Evolutionary conservation across 345 rosid species (phyloP), one percentile per base, ranked within the genome.

Genomic region (Cardamine resedifolia): DNA sequence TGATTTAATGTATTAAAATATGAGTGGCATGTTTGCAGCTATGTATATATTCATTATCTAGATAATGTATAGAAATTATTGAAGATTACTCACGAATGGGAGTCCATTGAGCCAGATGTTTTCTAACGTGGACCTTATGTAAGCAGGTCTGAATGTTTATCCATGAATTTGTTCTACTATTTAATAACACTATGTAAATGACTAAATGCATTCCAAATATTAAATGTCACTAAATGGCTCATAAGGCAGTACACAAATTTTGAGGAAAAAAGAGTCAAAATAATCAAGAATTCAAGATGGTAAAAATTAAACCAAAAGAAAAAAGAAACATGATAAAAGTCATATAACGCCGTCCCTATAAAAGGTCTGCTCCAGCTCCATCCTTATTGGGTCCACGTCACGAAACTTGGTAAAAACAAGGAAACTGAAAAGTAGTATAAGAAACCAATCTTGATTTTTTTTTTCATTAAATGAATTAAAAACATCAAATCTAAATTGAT

Each of bases 121-220:
- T 51, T 19, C 45, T 24, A 57, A 65, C 71, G 72, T 73, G 77
- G 77, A 65, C 3, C 66, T 57, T 73, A 73, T 36, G 77, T 65
- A 57, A 73, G 41, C 73, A 4, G 38, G 55, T 56, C 23, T 10
- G 24, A 30, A 73, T 73, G 59, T 56, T 28, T 65, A 73, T 73
- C 71, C 77, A 47, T 3, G 55, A 38, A 31, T 2, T 53, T 36
- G 30, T 4, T 48, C 3, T 20, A 27, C n/a, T 27, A 14, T 9
- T 34, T n/a, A 33, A 21, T 49, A 65, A 33, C 45, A 49, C 8
- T 33, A 19, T 4, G 3, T 44, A 11, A 4, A 20, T 14, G 11
- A n/a, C n/a, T n/a, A n/a, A n/a, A n/a, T n/a, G n/a, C 31, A 51
- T n/a, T 41, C 39, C 33, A 52, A 41, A 12, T 41, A 28, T 27